Evolutionary conservation across 179 eudicot species (phyloP).

Genomic region (Actinidia polygama): DNA sequence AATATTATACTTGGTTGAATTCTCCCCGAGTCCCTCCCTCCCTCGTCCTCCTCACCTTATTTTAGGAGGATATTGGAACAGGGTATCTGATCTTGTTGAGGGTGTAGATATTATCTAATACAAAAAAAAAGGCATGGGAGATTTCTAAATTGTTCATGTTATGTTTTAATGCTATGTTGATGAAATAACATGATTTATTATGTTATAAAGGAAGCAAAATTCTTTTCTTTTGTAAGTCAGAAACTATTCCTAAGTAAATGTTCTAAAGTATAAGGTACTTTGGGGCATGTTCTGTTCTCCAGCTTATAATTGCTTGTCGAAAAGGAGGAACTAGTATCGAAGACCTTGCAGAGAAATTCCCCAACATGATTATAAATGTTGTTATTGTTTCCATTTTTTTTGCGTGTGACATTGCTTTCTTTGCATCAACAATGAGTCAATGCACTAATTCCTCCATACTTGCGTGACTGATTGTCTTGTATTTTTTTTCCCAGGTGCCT

Average conservation of each 20-base stretch:
- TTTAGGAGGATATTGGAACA: neutral
- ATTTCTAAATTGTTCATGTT: no score
- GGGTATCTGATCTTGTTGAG: neutral
- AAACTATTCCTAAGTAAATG: neutral
- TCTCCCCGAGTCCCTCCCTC: no score
- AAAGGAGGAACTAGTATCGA: constrained; percentile 98
- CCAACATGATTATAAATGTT: constrained; percentile 97
- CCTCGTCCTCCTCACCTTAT: no score
- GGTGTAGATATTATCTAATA: neutral
- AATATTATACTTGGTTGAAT: no score
- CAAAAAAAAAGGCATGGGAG: neutral
- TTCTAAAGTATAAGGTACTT: neutral
- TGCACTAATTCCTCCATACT: constrained; percentile 12
- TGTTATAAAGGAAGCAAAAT: neutral
- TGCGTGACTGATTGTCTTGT: neutral
- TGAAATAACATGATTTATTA: neutral
- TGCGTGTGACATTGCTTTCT: neutral
- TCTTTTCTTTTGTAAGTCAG: neutral
- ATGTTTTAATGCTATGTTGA: no score
- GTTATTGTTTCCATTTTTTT: neutral
- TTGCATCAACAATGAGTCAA: neutral
- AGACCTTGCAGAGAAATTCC: constrained; percentile 95
- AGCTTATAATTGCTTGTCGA: constrained; percentile 89
- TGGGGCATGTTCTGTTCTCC: constrained; percentile 25
- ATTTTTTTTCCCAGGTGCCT: constrained; percentile 61